Percentiles rank a stretch among this genome's conserved stretches.
phyloP scores from a whole-genome alignment of 2,329 filamentous ascomycete genomes.

The Epichloe festucae region DNA sequence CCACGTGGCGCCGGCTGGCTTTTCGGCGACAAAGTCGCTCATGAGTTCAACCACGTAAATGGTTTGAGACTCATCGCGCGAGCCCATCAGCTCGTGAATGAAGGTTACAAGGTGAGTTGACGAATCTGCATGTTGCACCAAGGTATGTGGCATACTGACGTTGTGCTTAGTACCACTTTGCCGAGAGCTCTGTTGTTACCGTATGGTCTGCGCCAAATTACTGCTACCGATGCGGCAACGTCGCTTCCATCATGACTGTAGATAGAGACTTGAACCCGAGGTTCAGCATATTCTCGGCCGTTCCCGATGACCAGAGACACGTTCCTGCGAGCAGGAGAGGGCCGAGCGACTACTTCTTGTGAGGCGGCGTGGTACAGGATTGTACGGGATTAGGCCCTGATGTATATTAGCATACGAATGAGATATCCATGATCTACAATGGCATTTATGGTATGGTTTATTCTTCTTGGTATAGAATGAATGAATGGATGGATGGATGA shows the following conservation, averaged over 20 bases:
- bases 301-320: conserved; percentile 73
- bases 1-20: conserved; percentile 95
- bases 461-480: neutral
- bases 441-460: conserved; percentile 4
- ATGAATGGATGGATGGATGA: too few species aligned
- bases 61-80: conserved; percentile 89
- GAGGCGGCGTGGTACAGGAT: conserved; percentile 16
- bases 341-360: conserved; percentile 60
- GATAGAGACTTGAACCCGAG: conserved; percentile 73
- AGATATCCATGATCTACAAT: conserved; percentile 26
- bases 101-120: conserved; percentile 73
- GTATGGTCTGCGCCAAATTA: conserved; percentile 98
- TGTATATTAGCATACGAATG: conserved; percentile 30
- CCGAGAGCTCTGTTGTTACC: conserved; percentile 88
- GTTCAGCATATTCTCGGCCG: conserved; percentile 84
- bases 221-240: conserved; percentile 89
- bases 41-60: conserved; percentile 95
- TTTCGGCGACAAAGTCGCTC: conserved; percentile 94
- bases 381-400: conserved; percentile 16
- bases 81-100: conserved; percentile 96
- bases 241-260: conserved; percentile 92
- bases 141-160: neutral
- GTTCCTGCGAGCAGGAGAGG: conserved; percentile 60
- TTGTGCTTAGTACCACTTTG: conserved; percentile 67
- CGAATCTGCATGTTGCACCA: neutral